Conservation (phyloP, 106 monocot species). For the Triglochin maritima region DNA sequence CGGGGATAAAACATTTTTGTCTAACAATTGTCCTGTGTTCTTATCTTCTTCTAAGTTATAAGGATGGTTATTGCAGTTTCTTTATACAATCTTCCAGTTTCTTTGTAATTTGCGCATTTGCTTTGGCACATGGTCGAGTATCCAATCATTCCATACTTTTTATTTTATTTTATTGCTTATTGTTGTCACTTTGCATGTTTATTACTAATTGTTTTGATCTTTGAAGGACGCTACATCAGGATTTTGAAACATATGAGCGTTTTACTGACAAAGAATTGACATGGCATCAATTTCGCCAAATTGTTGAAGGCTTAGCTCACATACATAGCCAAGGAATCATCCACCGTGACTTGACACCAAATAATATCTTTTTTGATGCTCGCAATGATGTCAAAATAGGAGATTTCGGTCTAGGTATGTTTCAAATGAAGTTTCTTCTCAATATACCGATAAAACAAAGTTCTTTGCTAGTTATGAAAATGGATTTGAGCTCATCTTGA, state of each 20-base stretch:
- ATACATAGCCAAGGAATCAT: constrained; percentile 97
- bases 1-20: no score
- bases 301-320: constrained; percentile 97
- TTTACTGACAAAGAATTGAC: constrained; percentile 64
- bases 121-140: no score
- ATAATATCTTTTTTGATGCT: constrained; percentile 94
- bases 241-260: constrained; percentile 46
- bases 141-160: no score
- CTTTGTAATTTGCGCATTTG: no score
- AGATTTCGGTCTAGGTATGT: constrained; percentile 94
- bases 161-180: background rate
- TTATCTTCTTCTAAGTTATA: no score
- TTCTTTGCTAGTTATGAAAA: no score
- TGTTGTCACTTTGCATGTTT: background rate
- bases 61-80: no score
- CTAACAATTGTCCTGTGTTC: no score
- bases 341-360: constrained; percentile 95
- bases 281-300: constrained; percentile 95
- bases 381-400: constrained; percentile 99
- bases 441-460: background rate
- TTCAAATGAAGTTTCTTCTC: background rate
- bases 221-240: constrained; percentile 76
- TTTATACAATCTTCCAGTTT: no score
- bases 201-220: background rate
- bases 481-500: no score